phyloP scores from a whole-genome alignment of 2,329 filamentous ascomycete species.

The Fusarium longipes region DNA sequence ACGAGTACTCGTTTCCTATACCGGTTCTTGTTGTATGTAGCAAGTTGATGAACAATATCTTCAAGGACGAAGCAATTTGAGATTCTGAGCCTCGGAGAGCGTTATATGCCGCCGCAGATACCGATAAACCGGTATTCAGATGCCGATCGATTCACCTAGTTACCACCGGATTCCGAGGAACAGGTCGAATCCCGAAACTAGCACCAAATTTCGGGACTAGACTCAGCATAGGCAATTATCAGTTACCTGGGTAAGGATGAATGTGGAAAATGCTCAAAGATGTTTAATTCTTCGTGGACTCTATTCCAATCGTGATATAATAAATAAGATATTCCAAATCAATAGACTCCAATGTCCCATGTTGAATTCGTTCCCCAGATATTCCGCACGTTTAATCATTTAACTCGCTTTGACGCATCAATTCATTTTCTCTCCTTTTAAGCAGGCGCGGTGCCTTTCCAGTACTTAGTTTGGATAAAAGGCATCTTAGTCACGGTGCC shows the following conservation, averaged over 20 bases:
- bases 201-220: constrained; percentile 4
- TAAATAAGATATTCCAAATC: constrained; percentile 7
- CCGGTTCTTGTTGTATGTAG: background rate
- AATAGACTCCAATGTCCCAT: constrained; percentile 26
- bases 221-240: background rate
- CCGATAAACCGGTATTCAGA: background rate
- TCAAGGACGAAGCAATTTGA: background rate
- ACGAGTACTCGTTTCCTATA: background rate
- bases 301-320: constrained; percentile 1
- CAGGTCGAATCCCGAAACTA: background rate
- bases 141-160: background rate
- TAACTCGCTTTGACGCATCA: constrained; percentile 27
- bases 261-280: background rate
- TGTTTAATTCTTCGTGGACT: constrained; percentile 11
- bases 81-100: background rate
- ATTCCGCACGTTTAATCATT: constrained; percentile 21
- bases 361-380: constrained; percentile 30
- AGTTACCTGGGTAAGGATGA: background rate
- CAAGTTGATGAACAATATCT: background rate
- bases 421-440: background rate
- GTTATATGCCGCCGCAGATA: background rate
- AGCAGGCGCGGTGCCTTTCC: constrained; percentile 43
- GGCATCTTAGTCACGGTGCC: constrained; percentile 89
- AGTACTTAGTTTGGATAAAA: constrained; percentile 84
- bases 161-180: background rate